A percentile compares a stretch with the other conserved stretches of the same genome.
Evolutionary conservation across 2,329 filamentous ascomycete species (phyloP).

Genomic region (Colletotrichum nymphaeae): DNA sequence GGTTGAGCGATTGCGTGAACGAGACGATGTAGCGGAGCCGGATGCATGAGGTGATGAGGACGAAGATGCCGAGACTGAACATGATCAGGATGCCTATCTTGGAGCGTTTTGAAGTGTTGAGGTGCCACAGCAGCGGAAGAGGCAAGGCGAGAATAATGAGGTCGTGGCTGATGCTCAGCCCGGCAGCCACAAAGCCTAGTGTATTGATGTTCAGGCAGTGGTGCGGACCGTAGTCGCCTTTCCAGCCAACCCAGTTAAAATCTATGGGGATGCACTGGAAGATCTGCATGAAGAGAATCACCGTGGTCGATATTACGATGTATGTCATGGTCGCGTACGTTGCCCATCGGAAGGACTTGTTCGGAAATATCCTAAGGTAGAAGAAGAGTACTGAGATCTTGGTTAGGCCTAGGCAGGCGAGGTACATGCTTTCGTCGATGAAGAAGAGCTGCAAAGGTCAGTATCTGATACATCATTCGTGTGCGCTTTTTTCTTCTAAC

Average conservation of each 20-base stretch:
- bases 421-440: slow-evolving; percentile 46
- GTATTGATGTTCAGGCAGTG: slow-evolving; percentile 47
- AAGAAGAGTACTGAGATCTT: slow-evolving; percentile 47
- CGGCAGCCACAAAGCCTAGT: slow-evolving; percentile 44
- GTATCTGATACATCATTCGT: not conserved
- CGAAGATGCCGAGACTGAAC: slow-evolving; percentile 51
- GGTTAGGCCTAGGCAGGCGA: slow-evolving; percentile 43
- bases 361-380: slow-evolving; percentile 47
- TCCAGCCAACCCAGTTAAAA: slow-evolving; percentile 48
- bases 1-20: slow-evolving; percentile 49
- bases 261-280: slow-evolving; percentile 50
- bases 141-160: slow-evolving; percentile 48
- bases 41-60: slow-evolving; percentile 48
- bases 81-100: slow-evolving; percentile 46
- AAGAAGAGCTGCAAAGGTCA: slow-evolving; percentile 41
- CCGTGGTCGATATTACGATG: slow-evolving; percentile 40
- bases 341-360: slow-evolving; percentile 41
- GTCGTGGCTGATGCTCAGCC: slow-evolving; percentile 49
- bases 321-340: slow-evolving; percentile 41
- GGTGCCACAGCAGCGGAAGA: slow-evolving; percentile 44
- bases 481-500: slow-evolving; percentile 27
- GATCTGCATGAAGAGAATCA: slow-evolving; percentile 47
- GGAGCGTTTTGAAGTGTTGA: slow-evolving; percentile 43
- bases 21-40: slow-evolving; percentile 48
- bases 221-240: slow-evolving; percentile 40